Evolutionary conservation across 2,329 filamentous ascomycete species (phyloP).

Genomic region (Clarireedia monteithiana): DNA sequence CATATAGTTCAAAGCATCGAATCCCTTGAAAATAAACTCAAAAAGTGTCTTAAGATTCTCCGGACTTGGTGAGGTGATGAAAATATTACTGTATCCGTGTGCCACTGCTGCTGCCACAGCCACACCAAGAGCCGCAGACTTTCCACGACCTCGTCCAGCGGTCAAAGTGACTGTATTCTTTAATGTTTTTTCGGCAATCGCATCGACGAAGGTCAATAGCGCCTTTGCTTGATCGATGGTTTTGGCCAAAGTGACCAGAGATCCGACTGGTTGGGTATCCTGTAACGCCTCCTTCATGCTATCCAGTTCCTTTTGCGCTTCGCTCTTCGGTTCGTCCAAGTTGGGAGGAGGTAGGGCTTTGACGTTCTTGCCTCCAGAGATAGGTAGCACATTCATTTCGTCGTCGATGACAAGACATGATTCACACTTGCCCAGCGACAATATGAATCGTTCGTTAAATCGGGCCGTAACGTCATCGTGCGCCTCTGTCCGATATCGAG

Average conservation of each 20-base stretch:
- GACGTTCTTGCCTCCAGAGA: slow-evolving; percentile 89
- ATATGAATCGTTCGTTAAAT: slow-evolving; percentile 95
- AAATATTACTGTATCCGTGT: slow-evolving; percentile 97
- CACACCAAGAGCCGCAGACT: slow-evolving; percentile 91
- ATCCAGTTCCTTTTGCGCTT: slow-evolving; percentile 68
- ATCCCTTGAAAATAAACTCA: slow-evolving; percentile 97
- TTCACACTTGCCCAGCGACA: slow-evolving; percentile 91
- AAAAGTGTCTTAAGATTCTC: slow-evolving; percentile 99
- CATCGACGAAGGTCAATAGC: slow-evolving; percentile 91
- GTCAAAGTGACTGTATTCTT: slow-evolving; percentile 90
- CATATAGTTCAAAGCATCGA: slow-evolving; percentile 86
- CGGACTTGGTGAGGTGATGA: slow-evolving; percentile 94
- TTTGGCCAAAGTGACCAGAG: slow-evolving; percentile 74
- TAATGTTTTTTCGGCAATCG: slow-evolving; percentile 91
- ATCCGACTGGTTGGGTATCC: slow-evolving; percentile 80
- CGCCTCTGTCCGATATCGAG: slow-evolving; percentile 90
- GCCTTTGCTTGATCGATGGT: slow-evolving; percentile 96
- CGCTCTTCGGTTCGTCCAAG: slow-evolving; percentile 63
- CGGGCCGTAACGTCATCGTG: slow-evolving; percentile 90
- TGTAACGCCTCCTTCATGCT: slow-evolving; percentile 79
- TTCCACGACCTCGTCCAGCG: slow-evolving; percentile 88
- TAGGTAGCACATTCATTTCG: slow-evolving; percentile 92
- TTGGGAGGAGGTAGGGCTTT: slow-evolving; percentile 72
- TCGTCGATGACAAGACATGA: slow-evolving; percentile 95
- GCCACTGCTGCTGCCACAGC: slow-evolving; percentile 90